Conservation (phyloP, 148 eudicot species). For the Rhododendron vialii region DNA sequence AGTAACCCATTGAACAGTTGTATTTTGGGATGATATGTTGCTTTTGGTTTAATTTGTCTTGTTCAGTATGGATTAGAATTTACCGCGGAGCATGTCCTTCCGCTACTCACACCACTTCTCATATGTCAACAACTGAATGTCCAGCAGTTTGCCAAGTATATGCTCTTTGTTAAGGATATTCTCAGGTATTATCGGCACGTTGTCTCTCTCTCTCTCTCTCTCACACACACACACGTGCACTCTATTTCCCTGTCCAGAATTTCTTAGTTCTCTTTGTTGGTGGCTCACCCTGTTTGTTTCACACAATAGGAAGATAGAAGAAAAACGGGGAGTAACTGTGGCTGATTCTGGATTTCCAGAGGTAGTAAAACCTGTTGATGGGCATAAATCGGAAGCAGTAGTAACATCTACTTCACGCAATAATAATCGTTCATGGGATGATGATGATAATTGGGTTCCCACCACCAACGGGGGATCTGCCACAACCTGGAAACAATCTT, state of each 20-base stretch:
- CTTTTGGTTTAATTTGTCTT: conserved; percentile 12
- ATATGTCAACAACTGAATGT: conserved; percentile 82
- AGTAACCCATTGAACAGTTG: background rate
- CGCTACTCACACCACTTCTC: conserved; percentile 74
- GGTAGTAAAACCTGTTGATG: conserved; percentile 38
- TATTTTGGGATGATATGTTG: background rate
- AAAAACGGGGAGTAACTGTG: conserved; percentile 83
- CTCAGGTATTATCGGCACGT: conserved; percentile 47
- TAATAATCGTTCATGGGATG: conserved; percentile 77
- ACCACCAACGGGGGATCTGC: conserved; percentile 21
- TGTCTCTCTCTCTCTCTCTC: conserved; percentile 4
- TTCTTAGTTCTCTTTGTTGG: background rate
- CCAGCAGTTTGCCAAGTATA: conserved; percentile 96
- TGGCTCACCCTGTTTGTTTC: conserved; percentile 1
- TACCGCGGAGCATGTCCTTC: conserved; percentile 85
- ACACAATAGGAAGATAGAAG: conserved; percentile 72
- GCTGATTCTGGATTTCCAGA: conserved; percentile 60
- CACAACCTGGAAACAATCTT: conserved; percentile 21
- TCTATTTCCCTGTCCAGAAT: background rate
- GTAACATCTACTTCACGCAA: conserved; percentile 38
- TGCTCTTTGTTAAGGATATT: conserved; percentile 86
- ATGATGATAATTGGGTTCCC: conserved; percentile 83
- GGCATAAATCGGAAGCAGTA: conserved; percentile 20
- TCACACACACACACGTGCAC: background rate
- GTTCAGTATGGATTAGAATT: conserved; percentile 83